These are phyloP conservation scores for Luffa aegyptiaca DNA, from an alignment of 306 rosid species.

Conservation along the genomic window DNA sequence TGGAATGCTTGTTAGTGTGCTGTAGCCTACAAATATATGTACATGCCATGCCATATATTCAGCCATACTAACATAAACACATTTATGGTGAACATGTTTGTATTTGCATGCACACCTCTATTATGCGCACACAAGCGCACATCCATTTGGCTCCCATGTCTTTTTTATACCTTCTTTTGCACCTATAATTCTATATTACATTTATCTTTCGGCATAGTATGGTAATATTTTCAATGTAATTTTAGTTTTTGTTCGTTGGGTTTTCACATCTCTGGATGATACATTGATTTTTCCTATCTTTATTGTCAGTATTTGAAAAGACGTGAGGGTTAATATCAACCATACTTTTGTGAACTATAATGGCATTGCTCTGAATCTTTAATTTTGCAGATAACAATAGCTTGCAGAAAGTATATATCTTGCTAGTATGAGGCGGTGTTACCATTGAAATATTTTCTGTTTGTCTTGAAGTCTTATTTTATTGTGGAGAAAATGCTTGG, in stretches of 20 bases:
- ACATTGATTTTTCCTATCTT: not conserved
- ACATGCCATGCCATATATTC: not conserved
- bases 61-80: not conserved
- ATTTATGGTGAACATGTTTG: not conserved
- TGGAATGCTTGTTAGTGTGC: not conserved
- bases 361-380: slow-evolving; percentile 1
- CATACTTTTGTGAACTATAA: slow-evolving; percentile 1
- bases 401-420: slow-evolving; percentile 6
- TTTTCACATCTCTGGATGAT: not conserved
- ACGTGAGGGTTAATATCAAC: not conserved
- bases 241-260: not conserved
- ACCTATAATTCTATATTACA: not conserved
- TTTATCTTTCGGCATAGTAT: not conserved
- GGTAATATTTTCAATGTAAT: not conserved
- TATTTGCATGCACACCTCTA: not conserved
- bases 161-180: not conserved
- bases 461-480: slow-evolving; percentile 8
- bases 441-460: not conserved
- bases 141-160: not conserved
- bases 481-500: slow-evolving; percentile 38
- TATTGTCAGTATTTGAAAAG: not conserved
- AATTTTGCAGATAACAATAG: slow-evolving; percentile 11
- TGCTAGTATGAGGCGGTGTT: slow-evolving; percentile 10
- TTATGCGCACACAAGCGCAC: not conserved
- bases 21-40: not conserved